Base-by-base conservation (phyloP, 1,139 yeast species). In the Debaryomyces subglobosus region DNA sequence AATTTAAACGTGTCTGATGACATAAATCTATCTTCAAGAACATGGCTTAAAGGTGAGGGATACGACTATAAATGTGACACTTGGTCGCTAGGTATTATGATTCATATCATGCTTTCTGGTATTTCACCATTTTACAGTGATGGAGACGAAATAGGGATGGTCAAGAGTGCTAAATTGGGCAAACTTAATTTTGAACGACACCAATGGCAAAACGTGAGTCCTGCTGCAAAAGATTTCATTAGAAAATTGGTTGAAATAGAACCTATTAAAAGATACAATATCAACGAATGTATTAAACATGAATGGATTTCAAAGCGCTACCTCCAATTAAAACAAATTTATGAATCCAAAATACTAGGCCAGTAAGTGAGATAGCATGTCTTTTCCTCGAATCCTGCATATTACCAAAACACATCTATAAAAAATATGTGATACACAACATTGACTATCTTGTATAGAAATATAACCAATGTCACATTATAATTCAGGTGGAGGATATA, bases 1-100 rank as follows among this genome's bases (percentile, higher is more conserved):
- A n/a, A 16, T 6, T 15, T n/a, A 21, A n/a, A 16, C 4, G 18
- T 15, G 4, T 15, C 10, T 8, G 25, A 10, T 21, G 12, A 23
- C 3, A 13, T 7, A 13, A 16, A 44, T 7, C 2, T 18, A 12
- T 25, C 15, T 16, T 9, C n/a, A 8, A 43, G 16, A 23, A 18
- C 33, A 16, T 15, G 29, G 21, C n/a, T 9, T 16, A 29, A 38
- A 12, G n/a, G 33, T 23, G 16, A 7, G 5, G 83, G 85, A 0
- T 84, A 83, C 56, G 78, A 73, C 46, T 68, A 63, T 35, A 82
- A 81, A 56, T 84, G 88, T 57, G 90, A 85, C 61, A 64, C 82
- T 43, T 85, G 90, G 91, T 84, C 89, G 0, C 58, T 84, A 6
- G 90, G 89, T 0, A 76, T 85, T 0, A 75, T 84, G 20, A 58